Evolutionary conservation across 1,139 yeast species (phyloP).

Genomic region (Suhomyces wounanorum): DNA sequence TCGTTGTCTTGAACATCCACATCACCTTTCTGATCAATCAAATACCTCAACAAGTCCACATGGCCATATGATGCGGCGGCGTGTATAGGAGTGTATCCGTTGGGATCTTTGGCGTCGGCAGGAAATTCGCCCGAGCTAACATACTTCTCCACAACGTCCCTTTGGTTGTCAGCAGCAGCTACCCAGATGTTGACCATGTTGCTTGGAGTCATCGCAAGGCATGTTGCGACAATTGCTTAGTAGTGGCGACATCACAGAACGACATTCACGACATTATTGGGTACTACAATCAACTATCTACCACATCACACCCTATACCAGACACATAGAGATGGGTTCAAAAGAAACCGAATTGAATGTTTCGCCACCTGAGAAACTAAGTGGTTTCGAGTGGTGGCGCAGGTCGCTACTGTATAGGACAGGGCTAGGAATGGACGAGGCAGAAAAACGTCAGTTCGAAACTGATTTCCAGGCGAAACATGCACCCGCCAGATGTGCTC

Average conservation of each 20-base stretch:
- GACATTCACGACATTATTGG: slow-evolving; percentile 1
- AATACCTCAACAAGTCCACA: slow-evolving; percentile 58
- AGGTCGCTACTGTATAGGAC: slow-evolving; percentile 71
- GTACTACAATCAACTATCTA: not conserved
- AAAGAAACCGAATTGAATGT: slow-evolving; percentile 3
- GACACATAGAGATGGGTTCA: not conserved
- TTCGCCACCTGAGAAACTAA: slow-evolving; percentile 19
- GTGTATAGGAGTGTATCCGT: slow-evolving; percentile 94
- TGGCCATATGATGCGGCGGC: slow-evolving; percentile 97
- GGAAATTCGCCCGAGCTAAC: slow-evolving; percentile 54
- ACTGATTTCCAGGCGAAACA: slow-evolving; percentile 52
- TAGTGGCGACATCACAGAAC: not conserved
- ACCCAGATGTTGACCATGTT: slow-evolving; percentile 78
- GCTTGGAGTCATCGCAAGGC: slow-evolving; percentile 1
- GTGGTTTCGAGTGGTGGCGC: slow-evolving; percentile 82
- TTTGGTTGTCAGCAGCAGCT: slow-evolving; percentile 86
- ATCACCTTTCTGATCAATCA: slow-evolving; percentile 63
- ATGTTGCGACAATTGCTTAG: not conserved
- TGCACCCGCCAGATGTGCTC: slow-evolving; percentile 53
- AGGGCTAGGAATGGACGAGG: slow-evolving; percentile 62
- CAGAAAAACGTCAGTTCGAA: slow-evolving; percentile 60
- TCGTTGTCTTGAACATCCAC: slow-evolving; percentile 81
- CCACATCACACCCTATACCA: not conserved
- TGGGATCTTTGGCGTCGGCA: slow-evolving; percentile 79
- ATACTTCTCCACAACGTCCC: slow-evolving; percentile 56